A percentile compares a stretch with the other conserved stretches of the same genome.
Conservation (phyloP, 139 green algal species). For the Chlorella sp. region DNA sequence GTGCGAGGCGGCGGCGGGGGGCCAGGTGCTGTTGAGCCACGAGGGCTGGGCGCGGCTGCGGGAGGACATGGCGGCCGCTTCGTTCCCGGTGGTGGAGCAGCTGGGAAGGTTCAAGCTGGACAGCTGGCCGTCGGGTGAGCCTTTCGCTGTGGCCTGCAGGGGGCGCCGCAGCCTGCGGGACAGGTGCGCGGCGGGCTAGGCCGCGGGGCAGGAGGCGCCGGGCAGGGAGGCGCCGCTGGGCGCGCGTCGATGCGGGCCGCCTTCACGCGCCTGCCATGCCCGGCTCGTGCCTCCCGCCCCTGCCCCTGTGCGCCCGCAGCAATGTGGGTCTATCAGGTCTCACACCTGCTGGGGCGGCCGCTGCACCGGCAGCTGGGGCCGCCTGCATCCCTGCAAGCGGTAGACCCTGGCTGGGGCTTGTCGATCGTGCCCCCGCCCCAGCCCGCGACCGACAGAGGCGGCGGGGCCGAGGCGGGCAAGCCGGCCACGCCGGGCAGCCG, state of each 20-base stretch:
- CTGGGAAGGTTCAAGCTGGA: slow-evolving; percentile 68
- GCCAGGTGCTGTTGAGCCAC: slow-evolving; percentile 66
- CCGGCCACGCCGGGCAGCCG: slow-evolving; percentile 5
- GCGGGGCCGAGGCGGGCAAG: no score
- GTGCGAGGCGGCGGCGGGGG: slow-evolving; percentile 65
- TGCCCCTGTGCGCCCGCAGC: no score
- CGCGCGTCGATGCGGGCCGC: background rate
- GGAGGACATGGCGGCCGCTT: slow-evolving; percentile 60
- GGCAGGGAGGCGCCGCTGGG: background rate
- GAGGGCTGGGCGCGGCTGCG: slow-evolving; percentile 67
- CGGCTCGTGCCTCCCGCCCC: no score
- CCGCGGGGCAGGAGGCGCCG: background rate
- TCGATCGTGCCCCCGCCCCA: slow-evolving; percentile 48
- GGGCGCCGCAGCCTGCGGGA: no score
- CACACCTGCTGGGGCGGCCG: slow-evolving; percentile 58
- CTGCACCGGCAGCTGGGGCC: slow-evolving; percentile 47
- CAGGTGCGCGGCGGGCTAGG: background rate
- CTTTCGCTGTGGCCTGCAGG: background rate
- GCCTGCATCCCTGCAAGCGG: slow-evolving; percentile 32
- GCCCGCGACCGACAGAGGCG: no score
- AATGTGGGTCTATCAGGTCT: slow-evolving; percentile 41
- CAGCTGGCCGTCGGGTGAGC: slow-evolving; percentile 10
- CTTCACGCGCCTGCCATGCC: background rate
- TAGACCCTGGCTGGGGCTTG: slow-evolving; percentile 47
- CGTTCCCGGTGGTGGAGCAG: slow-evolving; percentile 78